Evolutionary conservation across 1,284 basidiomycete genomes (phyloP).

Genomic region (Malassezia obtusa): DNA sequence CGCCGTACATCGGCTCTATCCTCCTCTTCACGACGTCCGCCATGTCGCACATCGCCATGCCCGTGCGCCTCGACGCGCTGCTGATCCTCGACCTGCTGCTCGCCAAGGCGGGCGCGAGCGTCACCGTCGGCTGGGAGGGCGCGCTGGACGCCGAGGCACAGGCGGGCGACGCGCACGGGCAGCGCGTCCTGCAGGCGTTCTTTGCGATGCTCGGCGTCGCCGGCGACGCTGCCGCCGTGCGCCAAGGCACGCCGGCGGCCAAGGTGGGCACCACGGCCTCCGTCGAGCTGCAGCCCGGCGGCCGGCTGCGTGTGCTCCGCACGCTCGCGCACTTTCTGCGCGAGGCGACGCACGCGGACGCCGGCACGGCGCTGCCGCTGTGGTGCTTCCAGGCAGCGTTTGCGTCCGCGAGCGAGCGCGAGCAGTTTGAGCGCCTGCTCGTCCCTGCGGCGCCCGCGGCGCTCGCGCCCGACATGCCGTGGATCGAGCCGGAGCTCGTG

Average conservation of each 20-base stretch:
- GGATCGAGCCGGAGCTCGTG: background rate
- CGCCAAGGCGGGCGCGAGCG: constrained; percentile 58
- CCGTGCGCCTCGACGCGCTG: constrained; percentile 81
- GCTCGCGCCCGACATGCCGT: background rate
- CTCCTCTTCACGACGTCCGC: constrained; percentile 76
- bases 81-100: constrained; percentile 70
- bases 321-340: constrained; percentile 5
- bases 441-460: background rate
- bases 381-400: constrained; percentile 39
- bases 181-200: constrained; percentile 32
- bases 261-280: background rate
- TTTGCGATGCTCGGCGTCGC: constrained; percentile 37
- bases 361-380: constrained; percentile 13
- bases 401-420: constrained; percentile 24
- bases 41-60: constrained; percentile 86
- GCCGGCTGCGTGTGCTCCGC: background rate
- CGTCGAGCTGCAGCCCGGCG: constrained; percentile 1
- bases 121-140: constrained; percentile 28
- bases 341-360: background rate
- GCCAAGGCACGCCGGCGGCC: background rate
- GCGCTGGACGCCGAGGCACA: constrained; percentile 15
- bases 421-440: constrained; percentile 27
- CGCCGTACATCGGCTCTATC: constrained; percentile 64
- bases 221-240: constrained; percentile 12
- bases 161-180: constrained; percentile 24